These are phyloP conservation scores for Paracoccidioides brasiliensis DNA, from an alignment of 2,329 filamentous ascomycete species.

Conservation along the genomic window DNA sequence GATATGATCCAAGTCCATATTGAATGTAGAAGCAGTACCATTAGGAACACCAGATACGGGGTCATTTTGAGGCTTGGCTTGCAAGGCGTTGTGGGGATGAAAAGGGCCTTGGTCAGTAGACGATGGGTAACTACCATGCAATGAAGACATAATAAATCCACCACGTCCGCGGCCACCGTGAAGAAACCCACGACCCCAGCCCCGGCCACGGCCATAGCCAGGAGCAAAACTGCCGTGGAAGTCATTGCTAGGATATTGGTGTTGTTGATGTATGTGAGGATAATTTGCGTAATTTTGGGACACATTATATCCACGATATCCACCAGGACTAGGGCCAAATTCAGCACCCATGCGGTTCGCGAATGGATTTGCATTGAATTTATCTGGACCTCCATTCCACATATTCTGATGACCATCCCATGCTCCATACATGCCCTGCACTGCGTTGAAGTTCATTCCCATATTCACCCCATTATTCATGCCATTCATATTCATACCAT, in stretches of 20 bases:
- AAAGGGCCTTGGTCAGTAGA: conserved; percentile 23
- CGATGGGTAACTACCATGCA: conserved; percentile 24
- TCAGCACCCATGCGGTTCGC: conserved; percentile 66
- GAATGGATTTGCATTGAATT: conserved; percentile 73
- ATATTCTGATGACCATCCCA: conserved; percentile 53
- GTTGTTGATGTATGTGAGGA: conserved; percentile 44
- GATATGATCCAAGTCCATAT: conserved; percentile 7
- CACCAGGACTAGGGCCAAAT: conserved; percentile 59
- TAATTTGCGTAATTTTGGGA: conserved; percentile 70
- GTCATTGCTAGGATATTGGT: conserved; percentile 47
- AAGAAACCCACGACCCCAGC: conserved; percentile 22
- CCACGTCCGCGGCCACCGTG: conserved; percentile 26
- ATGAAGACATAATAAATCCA: conserved; percentile 19
- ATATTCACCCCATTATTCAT: conserved; percentile 66
- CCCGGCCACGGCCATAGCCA: conserved; percentile 51
- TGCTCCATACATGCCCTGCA: conserved; percentile 57
- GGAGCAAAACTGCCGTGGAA: conserved; percentile 62
- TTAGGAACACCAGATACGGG: conserved; percentile 4
- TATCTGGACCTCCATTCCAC: conserved; percentile 48
- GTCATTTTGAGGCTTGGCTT: conserved; percentile 9
- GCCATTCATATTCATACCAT: conserved; percentile 70
- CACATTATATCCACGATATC: conserved; percentile 57
- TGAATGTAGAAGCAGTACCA: conserved; percentile 5
- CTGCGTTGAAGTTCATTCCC: conserved; percentile 47
- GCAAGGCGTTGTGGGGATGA: conserved; percentile 17